These are phyloP conservation scores for Tulasnella sp. DNA, from an alignment of 768 basidiomycete species.

Conservation along the genomic window DNA sequence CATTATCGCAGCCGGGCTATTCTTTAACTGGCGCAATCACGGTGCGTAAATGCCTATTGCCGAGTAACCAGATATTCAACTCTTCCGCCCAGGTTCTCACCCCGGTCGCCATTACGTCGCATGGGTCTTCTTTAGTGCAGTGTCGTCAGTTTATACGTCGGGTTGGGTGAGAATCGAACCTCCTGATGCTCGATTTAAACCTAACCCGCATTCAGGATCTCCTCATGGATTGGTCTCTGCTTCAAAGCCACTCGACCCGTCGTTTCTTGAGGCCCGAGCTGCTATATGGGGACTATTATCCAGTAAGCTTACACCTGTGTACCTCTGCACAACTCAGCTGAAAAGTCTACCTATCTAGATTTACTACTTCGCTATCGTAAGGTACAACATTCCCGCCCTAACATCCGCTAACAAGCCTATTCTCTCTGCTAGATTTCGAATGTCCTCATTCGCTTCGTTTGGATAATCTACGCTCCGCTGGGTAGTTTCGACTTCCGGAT, in stretches of 20 bases:
- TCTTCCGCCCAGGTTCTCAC: constrained; percentile 28
- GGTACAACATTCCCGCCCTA: constrained; percentile 17
- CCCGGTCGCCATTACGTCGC: constrained; percentile 50
- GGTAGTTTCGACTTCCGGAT: constrained; percentile 42
- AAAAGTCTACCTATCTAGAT: constrained; percentile 34
- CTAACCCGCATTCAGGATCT: constrained; percentile 50
- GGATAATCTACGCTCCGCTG: constrained; percentile 67
- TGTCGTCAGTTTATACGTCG: constrained; percentile 62
- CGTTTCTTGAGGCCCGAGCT: constrained; percentile 66
- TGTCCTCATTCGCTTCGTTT: constrained; percentile 67
- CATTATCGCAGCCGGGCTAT: constrained; percentile 57
- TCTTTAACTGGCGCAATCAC: constrained; percentile 69
- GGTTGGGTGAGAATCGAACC: constrained; percentile 55
- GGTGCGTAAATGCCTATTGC: constrained; percentile 33
- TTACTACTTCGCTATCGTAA: constrained; percentile 75
- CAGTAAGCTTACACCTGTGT: constrained; percentile 36
- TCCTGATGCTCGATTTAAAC: neutral
- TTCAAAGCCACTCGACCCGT: constrained; percentile 48
- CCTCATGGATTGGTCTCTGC: constrained; percentile 86
- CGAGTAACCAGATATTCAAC: constrained; percentile 8
- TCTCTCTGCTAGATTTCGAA: constrained; percentile 51
- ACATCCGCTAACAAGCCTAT: neutral
- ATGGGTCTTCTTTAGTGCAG: constrained; percentile 57
- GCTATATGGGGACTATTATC: constrained; percentile 56
- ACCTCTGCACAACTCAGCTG: neutral